These are phyloP conservation scores for Aspergillus nidulans DNA, from an alignment of 495 filamentous ascomycete species.

Conservation along the genomic window DNA sequence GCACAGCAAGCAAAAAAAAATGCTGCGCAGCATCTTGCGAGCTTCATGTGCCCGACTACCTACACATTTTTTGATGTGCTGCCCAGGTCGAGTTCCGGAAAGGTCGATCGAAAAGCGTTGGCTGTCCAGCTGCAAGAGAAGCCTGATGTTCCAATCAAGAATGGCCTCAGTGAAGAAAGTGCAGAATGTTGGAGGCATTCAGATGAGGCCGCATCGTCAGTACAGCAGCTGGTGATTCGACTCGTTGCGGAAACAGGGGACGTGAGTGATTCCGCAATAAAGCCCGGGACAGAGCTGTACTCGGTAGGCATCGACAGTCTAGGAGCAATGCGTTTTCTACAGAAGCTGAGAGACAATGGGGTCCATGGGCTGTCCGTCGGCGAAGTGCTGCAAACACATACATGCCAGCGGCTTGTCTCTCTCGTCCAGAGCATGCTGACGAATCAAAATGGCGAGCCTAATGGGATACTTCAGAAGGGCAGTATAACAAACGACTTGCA, in stretches of 20 bases:
- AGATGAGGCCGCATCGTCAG: neutral
- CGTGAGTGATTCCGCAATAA: conserved; percentile 38
- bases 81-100: conserved; percentile 23
- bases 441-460: neutral
- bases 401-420: conserved; percentile 31
- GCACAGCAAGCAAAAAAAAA: conserved; percentile 39
- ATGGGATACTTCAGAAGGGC: neutral
- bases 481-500: neutral
- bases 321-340: conserved; percentile 58
- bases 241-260: conserved; percentile 46
- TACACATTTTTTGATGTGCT: conserved; percentile 21
- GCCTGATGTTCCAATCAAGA: neutral
- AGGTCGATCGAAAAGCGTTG: conserved; percentile 23
- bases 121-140: conserved; percentile 6
- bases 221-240: conserved; percentile 13
- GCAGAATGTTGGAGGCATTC: conserved; percentile 1
- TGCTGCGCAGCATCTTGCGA: conserved; percentile 29
- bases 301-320: conserved; percentile 77
- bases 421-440: conserved; percentile 2
- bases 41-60: conserved; percentile 20
- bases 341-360: conserved; percentile 19
- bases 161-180: neutral
- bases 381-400: conserved; percentile 20
- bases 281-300: conserved; percentile 56
- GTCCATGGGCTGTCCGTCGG: conserved; percentile 26